Base-by-base conservation (phyloP, 2,329 filamentous ascomycete genomes). In the Penicillium verrucosum region DNA sequence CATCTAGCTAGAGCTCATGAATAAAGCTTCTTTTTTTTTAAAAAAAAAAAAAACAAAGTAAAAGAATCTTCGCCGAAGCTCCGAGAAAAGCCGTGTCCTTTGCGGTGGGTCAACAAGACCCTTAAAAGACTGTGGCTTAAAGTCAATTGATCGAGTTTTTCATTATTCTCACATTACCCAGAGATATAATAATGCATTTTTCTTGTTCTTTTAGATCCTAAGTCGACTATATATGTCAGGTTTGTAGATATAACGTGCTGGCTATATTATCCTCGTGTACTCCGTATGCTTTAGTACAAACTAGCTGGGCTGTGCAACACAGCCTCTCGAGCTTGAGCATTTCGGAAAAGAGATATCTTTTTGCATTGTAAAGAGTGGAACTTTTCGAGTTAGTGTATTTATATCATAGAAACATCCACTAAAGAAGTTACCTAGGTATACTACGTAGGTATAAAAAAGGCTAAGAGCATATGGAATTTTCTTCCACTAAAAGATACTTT, bases 101-200 rank as follows among this genome's bases (percentile, higher is more conserved):
- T 9, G 32, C 21, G 36, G 54, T 56, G 54, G 54, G 54, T 56
- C 54, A 40, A n/a, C 23, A 14, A 53, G 29, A 49, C 51, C 51
- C 37, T 42, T 25, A 29, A 29, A 12, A 12, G 12, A 45, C 50
- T 23, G 51, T 50, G 51, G 44, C 44, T 54, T 7, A 36, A 49
- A 54, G 44, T 42, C 37, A 54, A 54, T 49, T 42, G 45, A 34
- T 50, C 12, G 44, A 32, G 37, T 23, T 34, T 12, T n/a, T 37
- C 32, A 46, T 14, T 10, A 12, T 45, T 37, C 27, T 11, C 6
- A 23, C 5, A 46, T 37, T n/a, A 8, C 8, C 12, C 7, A 18
- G 12, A 38, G 25, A 18, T 47, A 18, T 30, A 38, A 12, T 16
- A 27, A n/a, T 32, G 14, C 14, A n/a, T 12, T 51, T 25, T 18